These are phyloP conservation scores for Corinectria fuckeliana DNA, from an alignment of 2,329 filamentous ascomycete genomes.

Conservation along the genomic window DNA sequence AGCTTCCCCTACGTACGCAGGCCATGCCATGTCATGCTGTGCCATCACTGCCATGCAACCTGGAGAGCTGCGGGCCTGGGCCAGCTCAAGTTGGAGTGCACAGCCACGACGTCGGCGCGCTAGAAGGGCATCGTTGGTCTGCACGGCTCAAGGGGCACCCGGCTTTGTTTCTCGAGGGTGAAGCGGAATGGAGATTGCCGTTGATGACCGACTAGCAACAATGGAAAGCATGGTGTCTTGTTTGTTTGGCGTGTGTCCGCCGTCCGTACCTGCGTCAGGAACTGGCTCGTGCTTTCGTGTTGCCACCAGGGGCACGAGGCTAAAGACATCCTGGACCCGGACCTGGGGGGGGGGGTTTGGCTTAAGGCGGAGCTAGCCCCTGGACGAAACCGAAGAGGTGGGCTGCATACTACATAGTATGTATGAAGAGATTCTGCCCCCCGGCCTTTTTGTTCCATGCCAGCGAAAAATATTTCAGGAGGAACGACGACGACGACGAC, in stretches of 20 bases:
- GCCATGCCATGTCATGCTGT: slow-evolving; percentile 16
- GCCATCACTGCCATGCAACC: background rate
- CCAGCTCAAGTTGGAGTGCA: slow-evolving; percentile 1
- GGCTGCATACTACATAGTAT: too few relatives aligned
- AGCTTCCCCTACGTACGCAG: slow-evolving; percentile 9
- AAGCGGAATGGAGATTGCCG: slow-evolving; percentile 8
- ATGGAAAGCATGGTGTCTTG: slow-evolving; percentile 3
- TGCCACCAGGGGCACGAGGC: slow-evolving; percentile 29
- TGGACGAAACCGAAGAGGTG: slow-evolving; percentile 18
- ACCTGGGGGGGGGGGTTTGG: too few relatives aligned
- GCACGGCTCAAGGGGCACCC: slow-evolving; percentile 1
- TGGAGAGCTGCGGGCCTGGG: background rate
- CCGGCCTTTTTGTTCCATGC: slow-evolving; percentile 7
- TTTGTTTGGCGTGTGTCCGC: slow-evolving; percentile 17
- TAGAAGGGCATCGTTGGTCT: background rate
- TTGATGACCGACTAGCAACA: background rate
- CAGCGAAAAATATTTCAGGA: slow-evolving; percentile 6
- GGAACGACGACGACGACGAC: background rate
- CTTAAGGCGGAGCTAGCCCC: slow-evolving; percentile 25
- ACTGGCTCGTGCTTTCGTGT: slow-evolving; percentile 39
- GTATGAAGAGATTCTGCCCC: slow-evolving; percentile 8
- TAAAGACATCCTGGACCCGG: slow-evolving; percentile 12
- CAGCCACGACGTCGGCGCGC: background rate
- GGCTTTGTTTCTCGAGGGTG: background rate
- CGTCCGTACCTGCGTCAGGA: slow-evolving; percentile 35